Evolutionary conservation across 805 yeast genomes (phyloP).

Genomic region (Kuraishia hungarica): DNA sequence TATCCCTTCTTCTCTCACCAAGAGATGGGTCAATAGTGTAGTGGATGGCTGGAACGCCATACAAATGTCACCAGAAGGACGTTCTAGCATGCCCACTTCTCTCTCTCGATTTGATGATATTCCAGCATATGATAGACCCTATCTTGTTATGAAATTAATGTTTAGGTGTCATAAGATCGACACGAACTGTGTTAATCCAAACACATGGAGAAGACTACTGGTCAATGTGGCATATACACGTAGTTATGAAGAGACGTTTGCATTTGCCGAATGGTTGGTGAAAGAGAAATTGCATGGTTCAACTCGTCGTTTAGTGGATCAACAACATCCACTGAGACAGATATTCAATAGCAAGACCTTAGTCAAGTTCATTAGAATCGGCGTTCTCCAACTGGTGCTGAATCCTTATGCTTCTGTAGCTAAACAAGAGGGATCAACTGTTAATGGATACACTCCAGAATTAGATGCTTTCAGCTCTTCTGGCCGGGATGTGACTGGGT

Average conservation of each 20-base stretch:
- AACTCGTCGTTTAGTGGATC: not conserved
- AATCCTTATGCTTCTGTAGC: constrained; percentile 1
- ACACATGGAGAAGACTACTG: constrained; percentile 2
- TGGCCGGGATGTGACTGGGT: not conserved
- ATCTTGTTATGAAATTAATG: not conserved
- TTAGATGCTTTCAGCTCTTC: not conserved
- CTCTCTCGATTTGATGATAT: not conserved
- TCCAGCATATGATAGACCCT: not conserved
- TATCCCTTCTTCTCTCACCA: not conserved
- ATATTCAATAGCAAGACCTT: constrained; percentile 1
- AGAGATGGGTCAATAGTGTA: not conserved
- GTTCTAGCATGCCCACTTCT: not conserved
- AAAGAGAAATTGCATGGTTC: not conserved
- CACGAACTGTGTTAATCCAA: not conserved
- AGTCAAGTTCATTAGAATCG: not conserved
- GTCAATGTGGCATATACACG: constrained; percentile 2
- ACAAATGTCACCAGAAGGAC: not conserved
- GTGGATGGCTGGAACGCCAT: not conserved
- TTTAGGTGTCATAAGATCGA: not conserved
- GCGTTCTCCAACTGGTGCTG: not conserved
- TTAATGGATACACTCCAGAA: not conserved
- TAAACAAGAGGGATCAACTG: not conserved
- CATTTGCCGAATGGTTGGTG: constrained; percentile 1
- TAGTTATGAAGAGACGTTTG: not conserved
- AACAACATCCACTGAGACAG: constrained; percentile 1